A percentile compares a stretch with the other conserved stretches of the same genome.
phyloP scores from a whole-genome alignment of 108 stramenopile genomes.

The Skeletonema tropicum region DNA sequence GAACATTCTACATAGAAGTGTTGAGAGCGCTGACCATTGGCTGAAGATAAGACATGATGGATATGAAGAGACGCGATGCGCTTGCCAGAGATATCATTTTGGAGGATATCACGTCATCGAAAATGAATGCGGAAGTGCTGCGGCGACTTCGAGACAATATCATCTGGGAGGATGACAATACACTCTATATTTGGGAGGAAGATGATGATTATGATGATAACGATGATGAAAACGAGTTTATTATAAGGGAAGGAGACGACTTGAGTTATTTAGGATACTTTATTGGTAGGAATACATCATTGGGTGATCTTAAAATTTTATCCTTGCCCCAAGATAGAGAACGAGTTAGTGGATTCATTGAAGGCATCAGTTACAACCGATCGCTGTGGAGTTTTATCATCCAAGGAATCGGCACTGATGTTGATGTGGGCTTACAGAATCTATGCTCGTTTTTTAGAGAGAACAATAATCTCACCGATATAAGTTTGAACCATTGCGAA shows the following conservation, averaged over 20 bases:
- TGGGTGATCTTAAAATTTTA: background rate
- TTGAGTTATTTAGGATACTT: slow-evolving; percentile 7
- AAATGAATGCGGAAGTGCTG: background rate
- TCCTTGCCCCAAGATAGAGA: background rate
- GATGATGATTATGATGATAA: too few species aligned
- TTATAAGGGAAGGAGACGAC: background rate
- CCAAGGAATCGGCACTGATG: background rate
- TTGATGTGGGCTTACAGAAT: background rate
- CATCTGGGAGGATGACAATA: too few species aligned
- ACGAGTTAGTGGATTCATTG: background rate
- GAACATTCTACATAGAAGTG: too few species aligned
- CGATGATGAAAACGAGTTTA: too few species aligned
- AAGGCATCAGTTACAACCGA: background rate
- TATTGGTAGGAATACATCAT: background rate
- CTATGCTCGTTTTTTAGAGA: background rate
- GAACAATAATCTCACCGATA: background rate
- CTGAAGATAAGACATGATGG: too few species aligned
- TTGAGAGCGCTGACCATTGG: too few species aligned
- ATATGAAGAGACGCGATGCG: too few species aligned
- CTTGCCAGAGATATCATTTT: too few species aligned
- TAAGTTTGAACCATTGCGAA: background rate
- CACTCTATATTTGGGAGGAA: too few species aligned
- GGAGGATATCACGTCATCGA: background rate
- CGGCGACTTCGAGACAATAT: background rate
- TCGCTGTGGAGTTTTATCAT: background rate